A percentile compares a stretch with the other conserved stretches of the same genome.
Conservation (phyloP, 441 rosid genomes). For the Arabidopsis hybrid region DNA sequence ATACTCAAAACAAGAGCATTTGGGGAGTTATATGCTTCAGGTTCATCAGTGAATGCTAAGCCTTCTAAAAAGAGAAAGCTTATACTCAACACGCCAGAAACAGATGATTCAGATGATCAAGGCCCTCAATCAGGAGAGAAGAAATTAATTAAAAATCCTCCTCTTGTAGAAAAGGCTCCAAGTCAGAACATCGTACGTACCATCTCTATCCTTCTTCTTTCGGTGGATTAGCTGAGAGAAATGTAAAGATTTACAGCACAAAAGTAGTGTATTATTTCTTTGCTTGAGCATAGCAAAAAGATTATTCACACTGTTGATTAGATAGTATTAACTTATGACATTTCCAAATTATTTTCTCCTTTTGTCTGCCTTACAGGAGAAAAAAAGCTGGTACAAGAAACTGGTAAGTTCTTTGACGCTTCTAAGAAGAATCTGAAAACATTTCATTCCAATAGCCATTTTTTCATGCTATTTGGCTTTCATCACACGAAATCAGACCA, state of each 20-base stretch:
- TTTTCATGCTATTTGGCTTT: constrained; percentile 17
- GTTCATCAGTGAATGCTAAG: constrained; percentile 23
- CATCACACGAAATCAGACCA: constrained; percentile 19
- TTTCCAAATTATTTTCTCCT: constrained; percentile 31
- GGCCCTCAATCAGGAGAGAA: constrained; percentile 29
- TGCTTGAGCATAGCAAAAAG: constrained; percentile 11
- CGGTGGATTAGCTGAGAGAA: constrained; percentile 18
- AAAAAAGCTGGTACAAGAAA: constrained; percentile 54
- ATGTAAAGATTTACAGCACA: not conserved
- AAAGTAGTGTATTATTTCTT: not conserved
- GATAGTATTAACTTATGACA: constrained; percentile 20
- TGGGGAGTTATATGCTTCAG: constrained; percentile 27
- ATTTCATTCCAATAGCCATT: constrained; percentile 9
- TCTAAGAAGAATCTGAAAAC: constrained; percentile 15
- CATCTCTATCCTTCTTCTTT: constrained; percentile 26
- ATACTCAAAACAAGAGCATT: constrained; percentile 24
- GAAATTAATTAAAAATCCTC: not conserved
- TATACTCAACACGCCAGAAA: constrained; percentile 27
- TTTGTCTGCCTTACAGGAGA: constrained; percentile 51
- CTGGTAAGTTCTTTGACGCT: constrained; percentile 46
- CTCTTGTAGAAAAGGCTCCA: constrained; percentile 31
- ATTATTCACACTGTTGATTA: constrained; percentile 3
- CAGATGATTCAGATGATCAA: constrained; percentile 12
- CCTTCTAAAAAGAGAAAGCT: constrained; percentile 38
- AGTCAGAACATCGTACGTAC: constrained; percentile 26